These are phyloP conservation scores for Talaromyces amestolkiae DNA, from an alignment of 2,329 filamentous ascomycete species.

Conservation along the genomic window DNA sequence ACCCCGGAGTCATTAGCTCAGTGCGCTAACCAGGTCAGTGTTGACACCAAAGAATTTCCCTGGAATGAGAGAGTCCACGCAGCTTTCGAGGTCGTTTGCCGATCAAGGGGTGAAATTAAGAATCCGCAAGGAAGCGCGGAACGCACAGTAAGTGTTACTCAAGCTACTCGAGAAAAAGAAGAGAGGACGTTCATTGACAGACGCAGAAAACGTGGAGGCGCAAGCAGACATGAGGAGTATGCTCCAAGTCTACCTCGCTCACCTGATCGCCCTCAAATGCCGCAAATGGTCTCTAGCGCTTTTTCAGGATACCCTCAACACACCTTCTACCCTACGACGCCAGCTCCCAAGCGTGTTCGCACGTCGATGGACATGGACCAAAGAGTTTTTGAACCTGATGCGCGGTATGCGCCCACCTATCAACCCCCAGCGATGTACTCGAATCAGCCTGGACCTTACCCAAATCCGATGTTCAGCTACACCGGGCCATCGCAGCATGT, in stretches of 20 bases:
- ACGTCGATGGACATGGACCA: constrained; percentile 40
- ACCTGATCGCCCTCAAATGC: constrained; percentile 37
- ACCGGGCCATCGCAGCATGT: constrained; percentile 32
- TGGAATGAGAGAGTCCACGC: constrained; percentile 77
- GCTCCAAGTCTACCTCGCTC: constrained; percentile 36
- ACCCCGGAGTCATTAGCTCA: neutral
- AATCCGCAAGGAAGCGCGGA: constrained; percentile 76
- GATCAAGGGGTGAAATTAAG: constrained; percentile 83
- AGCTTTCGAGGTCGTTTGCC: constrained; percentile 75
- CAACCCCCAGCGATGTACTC: constrained; percentile 27
- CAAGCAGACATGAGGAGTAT: constrained; percentile 41
- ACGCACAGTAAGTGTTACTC: constrained; percentile 37
- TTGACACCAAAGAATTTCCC: constrained; percentile 65
- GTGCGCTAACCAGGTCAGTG: constrained; percentile 27
- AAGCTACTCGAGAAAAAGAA: neutral
- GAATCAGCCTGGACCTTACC: constrained; percentile 28
- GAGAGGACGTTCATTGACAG: constrained; percentile 18
- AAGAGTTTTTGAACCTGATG: constrained; percentile 38
- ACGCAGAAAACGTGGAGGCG: constrained; percentile 39
- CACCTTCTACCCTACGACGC: constrained; percentile 34
- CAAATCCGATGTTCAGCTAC: constrained; percentile 35
- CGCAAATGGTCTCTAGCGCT: constrained; percentile 33
- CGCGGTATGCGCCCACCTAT: constrained; percentile 38
- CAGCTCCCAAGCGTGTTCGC: constrained; percentile 36
- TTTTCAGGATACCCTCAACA: constrained; percentile 34